These are phyloP conservation scores for Petunia axillaris DNA, from an alignment of 257 asterid species.

Conservation along the genomic window DNA sequence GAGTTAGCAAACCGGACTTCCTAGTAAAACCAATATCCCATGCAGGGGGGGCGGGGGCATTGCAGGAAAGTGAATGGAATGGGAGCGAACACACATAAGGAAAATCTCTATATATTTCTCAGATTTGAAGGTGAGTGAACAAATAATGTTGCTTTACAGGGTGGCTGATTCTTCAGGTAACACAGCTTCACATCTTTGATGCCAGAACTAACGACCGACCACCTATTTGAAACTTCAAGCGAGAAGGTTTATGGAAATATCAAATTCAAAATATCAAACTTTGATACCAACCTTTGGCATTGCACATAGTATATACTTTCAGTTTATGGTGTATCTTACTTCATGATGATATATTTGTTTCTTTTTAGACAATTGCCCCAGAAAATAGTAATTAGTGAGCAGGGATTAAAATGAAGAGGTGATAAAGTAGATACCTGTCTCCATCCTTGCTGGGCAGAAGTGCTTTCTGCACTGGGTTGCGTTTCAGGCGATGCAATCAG, in stretches of 20 bases:
- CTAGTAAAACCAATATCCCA: constrained; percentile 5
- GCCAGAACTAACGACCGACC: background rate
- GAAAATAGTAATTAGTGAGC: constrained; percentile 7
- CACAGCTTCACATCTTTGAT: background rate
- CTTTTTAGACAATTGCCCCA: constrained; percentile 4
- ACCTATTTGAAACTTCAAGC: constrained; percentile 19
- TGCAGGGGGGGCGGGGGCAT: background rate
- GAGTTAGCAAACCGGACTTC: constrained; percentile 15
- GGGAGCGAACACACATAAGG: background rate
- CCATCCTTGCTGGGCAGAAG: constrained; percentile 99
- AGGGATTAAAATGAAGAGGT: background rate
- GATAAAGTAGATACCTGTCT: constrained; percentile 69
- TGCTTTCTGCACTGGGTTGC: constrained; percentile 91
- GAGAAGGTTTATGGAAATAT: background rate
- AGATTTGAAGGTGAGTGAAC: background rate
- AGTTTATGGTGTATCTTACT: background rate
- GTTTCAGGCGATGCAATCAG: constrained; percentile 94
- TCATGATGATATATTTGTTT: background rate
- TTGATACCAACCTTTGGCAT: background rate
- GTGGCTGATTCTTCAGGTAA: background rate
- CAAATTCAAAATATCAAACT: constrained; percentile 5
- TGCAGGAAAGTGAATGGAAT: constrained; percentile 12
- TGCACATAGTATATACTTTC: constrained; percentile 11
- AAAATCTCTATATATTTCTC: background rate
- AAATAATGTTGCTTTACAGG: background rate